A percentile compares a stretch with the other conserved stretches of the same genome.
These are phyloP conservation scores for Calonectria ilicicola DNA, from an alignment of 2,329 filamentous ascomycete species.

Conservation along the genomic window DNA sequence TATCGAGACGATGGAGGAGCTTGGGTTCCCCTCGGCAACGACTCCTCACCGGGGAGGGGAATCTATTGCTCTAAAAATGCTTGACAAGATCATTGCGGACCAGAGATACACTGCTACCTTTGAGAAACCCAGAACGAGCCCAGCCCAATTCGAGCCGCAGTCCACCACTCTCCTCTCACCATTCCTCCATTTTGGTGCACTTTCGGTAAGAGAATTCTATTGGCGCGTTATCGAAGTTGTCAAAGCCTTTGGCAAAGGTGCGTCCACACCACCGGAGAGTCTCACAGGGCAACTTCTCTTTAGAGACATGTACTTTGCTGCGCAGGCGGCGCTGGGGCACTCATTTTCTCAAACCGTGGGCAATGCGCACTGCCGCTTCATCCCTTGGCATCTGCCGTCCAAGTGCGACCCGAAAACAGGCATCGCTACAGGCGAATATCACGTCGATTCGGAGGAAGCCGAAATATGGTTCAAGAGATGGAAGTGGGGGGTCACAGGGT, in stretches of 20 bases:
- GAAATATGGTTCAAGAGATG: constrained; percentile 77
- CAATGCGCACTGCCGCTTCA: constrained; percentile 77
- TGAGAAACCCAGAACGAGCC: constrained; percentile 80
- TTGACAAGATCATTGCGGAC: constrained; percentile 71
- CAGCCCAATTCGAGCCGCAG: constrained; percentile 78
- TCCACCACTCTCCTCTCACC: constrained; percentile 80
- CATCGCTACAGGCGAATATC: constrained; percentile 69
- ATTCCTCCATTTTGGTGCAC: constrained; percentile 79
- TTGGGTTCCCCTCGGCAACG: constrained; percentile 74
- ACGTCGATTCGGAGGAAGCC: constrained; percentile 71
- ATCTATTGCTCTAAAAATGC: constrained; percentile 67
- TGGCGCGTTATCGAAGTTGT: constrained; percentile 76
- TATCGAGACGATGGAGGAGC: constrained; percentile 77
- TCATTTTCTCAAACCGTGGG: constrained; percentile 73
- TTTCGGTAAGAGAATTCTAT: constrained; percentile 79
- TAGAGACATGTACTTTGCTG: constrained; percentile 86
- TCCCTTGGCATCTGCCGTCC: constrained; percentile 82
- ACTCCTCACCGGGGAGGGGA: constrained; percentile 80
- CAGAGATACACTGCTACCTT: constrained; percentile 79
- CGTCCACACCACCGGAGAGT: constrained; percentile 74
- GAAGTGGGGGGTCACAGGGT: constrained; percentile 77
- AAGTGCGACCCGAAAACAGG: constrained; percentile 60
- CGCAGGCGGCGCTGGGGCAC: constrained; percentile 76
- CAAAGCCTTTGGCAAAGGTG: constrained; percentile 64
- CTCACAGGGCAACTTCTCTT: constrained; percentile 81